A percentile compares a stretch with the other conserved stretches of the same genome.
These are phyloP conservation scores for Nematocida ausubeli DNA, from an alignment of 371 early-diverging fungal genomes.

Conservation along the genomic window DNA sequence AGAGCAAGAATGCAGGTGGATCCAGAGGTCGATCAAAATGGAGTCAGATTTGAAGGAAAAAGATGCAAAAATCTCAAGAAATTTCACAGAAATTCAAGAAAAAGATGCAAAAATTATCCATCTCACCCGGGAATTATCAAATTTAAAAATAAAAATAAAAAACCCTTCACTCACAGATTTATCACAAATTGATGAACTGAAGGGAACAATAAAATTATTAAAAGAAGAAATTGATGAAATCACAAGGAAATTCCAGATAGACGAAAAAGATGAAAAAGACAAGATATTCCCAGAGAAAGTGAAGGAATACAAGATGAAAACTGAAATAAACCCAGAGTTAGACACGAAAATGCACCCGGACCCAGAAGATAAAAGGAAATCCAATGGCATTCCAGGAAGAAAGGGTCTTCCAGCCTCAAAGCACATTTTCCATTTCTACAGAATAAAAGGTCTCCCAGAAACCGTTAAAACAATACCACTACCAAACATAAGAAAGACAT, in stretches of 20 bases:
- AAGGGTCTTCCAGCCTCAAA: not conserved
- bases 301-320: not conserved
- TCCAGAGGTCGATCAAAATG: not conserved
- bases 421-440: not conserved
- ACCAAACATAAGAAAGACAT: not conserved
- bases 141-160: not conserved
- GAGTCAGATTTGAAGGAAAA: not conserved
- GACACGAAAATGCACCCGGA: not conserved
- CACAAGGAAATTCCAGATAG: not conserved
- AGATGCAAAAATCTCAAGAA: not conserved
- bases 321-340: not conserved
- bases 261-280: not conserved
- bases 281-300: not conserved
- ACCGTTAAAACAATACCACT: not conserved
- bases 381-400: not conserved
- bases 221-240: not conserved
- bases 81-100: not conserved
- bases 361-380: not conserved
- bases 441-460: constrained; percentile 15
- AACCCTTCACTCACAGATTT: not conserved
- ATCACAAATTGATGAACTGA: not conserved
- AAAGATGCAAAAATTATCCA: not conserved
- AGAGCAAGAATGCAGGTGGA: not conserved
- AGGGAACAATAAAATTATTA: not conserved
- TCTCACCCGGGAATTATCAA: not conserved